A percentile compares a stretch with the other conserved stretches of the same genome.
These are phyloP conservation scores for Rhizopogon rudus DNA, from an alignment of 768 basidiomycete species.

Conservation along the genomic window DNA sequence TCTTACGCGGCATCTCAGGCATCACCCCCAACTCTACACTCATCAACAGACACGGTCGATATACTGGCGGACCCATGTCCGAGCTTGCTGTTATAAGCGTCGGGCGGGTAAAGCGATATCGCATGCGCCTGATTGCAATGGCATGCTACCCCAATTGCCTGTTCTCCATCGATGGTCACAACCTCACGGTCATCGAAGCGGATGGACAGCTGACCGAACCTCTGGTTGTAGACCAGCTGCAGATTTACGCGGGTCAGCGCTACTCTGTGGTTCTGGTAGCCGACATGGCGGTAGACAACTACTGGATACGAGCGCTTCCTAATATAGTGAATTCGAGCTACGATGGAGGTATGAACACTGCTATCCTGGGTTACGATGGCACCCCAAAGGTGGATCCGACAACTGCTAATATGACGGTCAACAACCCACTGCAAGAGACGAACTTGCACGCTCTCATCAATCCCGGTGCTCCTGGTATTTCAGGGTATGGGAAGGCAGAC, in stretches of 20 bases:
- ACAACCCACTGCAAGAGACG: slow-evolving; percentile 10
- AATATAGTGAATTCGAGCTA: slow-evolving; percentile 24
- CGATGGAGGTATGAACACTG: slow-evolving; percentile 21
- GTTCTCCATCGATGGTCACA: slow-evolving; percentile 22
- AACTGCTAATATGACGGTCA: slow-evolving; percentile 7
- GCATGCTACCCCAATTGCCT: slow-evolving; percentile 35
- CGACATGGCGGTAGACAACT: slow-evolving; percentile 34
- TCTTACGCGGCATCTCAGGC: slow-evolving; percentile 9
- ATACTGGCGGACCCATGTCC: slow-evolving; percentile 23
- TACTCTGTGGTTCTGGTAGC: slow-evolving; percentile 43
- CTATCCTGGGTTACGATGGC: slow-evolving; percentile 14
- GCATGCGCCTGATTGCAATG: slow-evolving; percentile 30
- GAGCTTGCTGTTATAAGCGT: slow-evolving; percentile 32
- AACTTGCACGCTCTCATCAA: slow-evolving; percentile 15
- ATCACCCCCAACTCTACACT: slow-evolving; percentile 23
- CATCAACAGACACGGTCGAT: slow-evolving; percentile 37
- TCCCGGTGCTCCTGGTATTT: slow-evolving; percentile 17
- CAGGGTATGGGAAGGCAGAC: slow-evolving; percentile 18
- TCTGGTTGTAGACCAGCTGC: slow-evolving; percentile 30
- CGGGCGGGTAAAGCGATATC: slow-evolving; percentile 26
- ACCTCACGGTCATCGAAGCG: slow-evolving; percentile 35
- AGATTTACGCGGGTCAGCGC: slow-evolving; percentile 36
- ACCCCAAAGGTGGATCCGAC: slow-evolving; percentile 22
- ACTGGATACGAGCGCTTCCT: slow-evolving; percentile 23
- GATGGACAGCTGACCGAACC: slow-evolving; percentile 37